A percentile compares a stretch with the other conserved stretches of the same genome.
Conservation (phyloP, 495 filamentous ascomycete genomes). For the Xylaria acuta region DNA sequence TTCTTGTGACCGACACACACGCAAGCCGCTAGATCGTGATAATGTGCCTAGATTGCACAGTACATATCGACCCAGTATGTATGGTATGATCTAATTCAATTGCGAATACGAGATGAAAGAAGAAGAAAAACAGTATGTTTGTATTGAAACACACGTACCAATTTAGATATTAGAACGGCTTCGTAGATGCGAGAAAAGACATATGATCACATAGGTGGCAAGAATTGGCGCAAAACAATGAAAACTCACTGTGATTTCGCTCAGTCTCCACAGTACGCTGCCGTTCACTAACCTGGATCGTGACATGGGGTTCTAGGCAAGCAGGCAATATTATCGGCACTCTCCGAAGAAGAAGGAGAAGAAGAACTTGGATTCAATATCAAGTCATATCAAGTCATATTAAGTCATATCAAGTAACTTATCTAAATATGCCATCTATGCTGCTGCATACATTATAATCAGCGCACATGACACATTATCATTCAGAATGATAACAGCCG, state of each 20-base stretch:
- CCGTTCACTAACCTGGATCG: background rate
- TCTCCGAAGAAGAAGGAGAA: background rate
- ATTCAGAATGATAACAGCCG: constrained; percentile 4
- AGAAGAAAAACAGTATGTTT: background rate
- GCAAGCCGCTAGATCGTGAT: background rate
- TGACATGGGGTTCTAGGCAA: background rate
- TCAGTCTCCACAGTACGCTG: background rate
- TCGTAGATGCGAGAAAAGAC: background rate
- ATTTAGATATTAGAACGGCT: background rate
- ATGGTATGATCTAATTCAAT: background rate
- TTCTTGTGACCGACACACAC: constrained; percentile 8
- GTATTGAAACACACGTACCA: background rate
- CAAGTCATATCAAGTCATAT: background rate
- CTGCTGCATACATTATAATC: constrained; percentile 2
- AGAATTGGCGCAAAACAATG: background rate
- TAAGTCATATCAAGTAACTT: background rate
- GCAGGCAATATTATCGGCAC: constrained; percentile 3
- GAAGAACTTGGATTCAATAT: background rate
- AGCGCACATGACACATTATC: constrained; percentile 14
- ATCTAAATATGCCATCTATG: background rate
- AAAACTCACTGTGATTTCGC: background rate
- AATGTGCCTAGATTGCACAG: background rate
- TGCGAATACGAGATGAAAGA: background rate
- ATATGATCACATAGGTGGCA: background rate
- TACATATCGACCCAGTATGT: background rate